Evolutionary conservation across 352 stramenopile genomes (phyloP), one percentile per base, ranked within the genome.

Genomic region (Aphanomyces invadans): DNA sequence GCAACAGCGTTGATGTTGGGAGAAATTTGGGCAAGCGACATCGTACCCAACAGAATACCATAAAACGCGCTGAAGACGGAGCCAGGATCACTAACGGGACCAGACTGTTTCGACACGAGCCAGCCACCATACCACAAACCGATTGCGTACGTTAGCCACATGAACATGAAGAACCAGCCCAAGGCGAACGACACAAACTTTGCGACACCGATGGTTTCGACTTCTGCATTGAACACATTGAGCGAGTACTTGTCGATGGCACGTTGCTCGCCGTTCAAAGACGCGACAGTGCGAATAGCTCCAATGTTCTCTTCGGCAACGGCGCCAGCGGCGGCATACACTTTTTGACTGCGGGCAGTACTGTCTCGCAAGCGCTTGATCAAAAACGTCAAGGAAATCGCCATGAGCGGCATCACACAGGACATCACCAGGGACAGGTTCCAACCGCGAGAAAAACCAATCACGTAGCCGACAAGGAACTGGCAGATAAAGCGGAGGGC

Each of bases 91-190:
- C n/a, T 48, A 21, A 70, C 26, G 0, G 45, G 11, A 25, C 29
- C 42, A 5, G 1, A 38, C 4, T 71, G 71, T 0, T 70, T 71
- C 0, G 79, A 56, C 39, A 81, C 75, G 48, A 79, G 76, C 45
- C 71, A 70, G 7, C 77, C 75, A 17, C 78, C 78, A 65, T 87
- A 87, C 78, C 78, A 87, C 1, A 87, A 51, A 44, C 76, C 78
- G 21, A 72, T 59, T 0, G 74, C 56, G 51, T 85, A 83, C 70
- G 83, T 84, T 32, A 83, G 11, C 74, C 71, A 87, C 0, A 81
- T 70, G 57, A 70, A 80, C 0, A 31, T 74, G 29, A 81, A 17
- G 65, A 86, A 78, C 44, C 78, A 49, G 23, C 63, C 46, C 46
- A 79, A 72, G 7, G 83, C 69, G 1, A 57, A 51, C 1, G 71